These are phyloP conservation scores for Rhodomyrtus psidioides DNA, from an alignment of 441 rosid species.

Conservation along the genomic window DNA sequence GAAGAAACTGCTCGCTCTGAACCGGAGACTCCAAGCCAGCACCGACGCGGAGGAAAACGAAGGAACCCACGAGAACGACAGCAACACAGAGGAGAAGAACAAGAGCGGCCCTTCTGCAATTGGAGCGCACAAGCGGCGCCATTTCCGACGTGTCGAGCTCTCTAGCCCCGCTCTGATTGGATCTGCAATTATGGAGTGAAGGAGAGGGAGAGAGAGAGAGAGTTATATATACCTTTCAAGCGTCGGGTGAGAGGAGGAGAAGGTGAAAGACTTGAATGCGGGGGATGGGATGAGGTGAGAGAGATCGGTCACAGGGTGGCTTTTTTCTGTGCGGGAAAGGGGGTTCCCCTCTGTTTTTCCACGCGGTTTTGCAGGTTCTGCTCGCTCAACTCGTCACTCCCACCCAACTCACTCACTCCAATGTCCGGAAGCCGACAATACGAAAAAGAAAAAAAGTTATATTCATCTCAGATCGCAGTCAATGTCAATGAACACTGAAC, in stretches of 20 bases:
- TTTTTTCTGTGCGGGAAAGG: background rate
- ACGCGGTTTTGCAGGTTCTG: background rate
- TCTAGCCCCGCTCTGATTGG: background rate
- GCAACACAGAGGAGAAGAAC: slow-evolving; percentile 19
- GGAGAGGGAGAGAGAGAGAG: background rate
- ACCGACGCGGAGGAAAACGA: slow-evolving; percentile 15
- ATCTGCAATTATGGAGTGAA: background rate
- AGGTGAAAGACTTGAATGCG: background rate
- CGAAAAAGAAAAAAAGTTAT: too few relatives aligned
- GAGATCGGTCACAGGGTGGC: background rate
- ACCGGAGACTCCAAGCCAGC: slow-evolving; percentile 27
- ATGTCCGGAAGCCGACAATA: background rate
- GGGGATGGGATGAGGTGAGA: background rate
- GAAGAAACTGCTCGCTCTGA: slow-evolving; percentile 18
- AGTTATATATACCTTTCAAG: background rate
- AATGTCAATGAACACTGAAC: too few relatives aligned
- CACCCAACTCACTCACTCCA: background rate
- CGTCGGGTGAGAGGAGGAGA: background rate
- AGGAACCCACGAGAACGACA: slow-evolving; percentile 27
- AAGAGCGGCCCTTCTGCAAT: slow-evolving; percentile 31
- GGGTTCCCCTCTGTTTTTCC: background rate
- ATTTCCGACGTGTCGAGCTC: slow-evolving; percentile 4
- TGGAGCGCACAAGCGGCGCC: slow-evolving; percentile 32
- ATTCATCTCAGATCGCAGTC: background rate
- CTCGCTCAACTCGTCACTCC: background rate